Evolutionary conservation across 2,329 filamentous ascomycete species (phyloP), one percentile per base, ranked within the genome.

Genomic region (Bertia moriformis): DNA sequence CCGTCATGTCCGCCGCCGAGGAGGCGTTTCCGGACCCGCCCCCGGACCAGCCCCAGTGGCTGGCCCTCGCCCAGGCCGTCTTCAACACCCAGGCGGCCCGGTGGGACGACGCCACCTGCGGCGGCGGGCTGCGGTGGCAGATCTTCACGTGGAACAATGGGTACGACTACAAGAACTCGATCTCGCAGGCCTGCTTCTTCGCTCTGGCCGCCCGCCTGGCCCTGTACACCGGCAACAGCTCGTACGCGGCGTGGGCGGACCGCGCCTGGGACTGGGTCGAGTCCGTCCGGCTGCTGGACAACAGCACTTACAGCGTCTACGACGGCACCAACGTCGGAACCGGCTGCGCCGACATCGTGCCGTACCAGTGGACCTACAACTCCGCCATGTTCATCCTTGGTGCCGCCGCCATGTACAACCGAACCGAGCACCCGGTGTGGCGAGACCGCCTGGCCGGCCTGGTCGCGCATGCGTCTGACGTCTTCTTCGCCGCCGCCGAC

Each of bases 111-210:
- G 57, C 65, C 1, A 61, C 72, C 39, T 93, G 85, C 48, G 67
- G 65, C n/a, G 85, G 85, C 30, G 86, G 85, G 4, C 56, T 91
- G 38, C 72, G 82, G 44, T 89, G 83, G 83, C 86, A 93, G 59
- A 86, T 93, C 37, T 89, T 83, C 53, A 67, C 72, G 1, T 87
- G 83, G 64, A 91, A 93, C 52, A 75, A 71, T 30, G 87, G 86
- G 13, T 93, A 79, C 58, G 70, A 80, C 48, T 87, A 89, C 67
- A 91, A 78, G 50, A 78, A 78, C 43, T 67, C 72, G 2, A 75
- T 78, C 42, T 75, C 72, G 0, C 72, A 76, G 46, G 73, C 69
- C 1, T 72, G 69, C 43, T 76, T 77, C 56, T 77, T 77, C 51
- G 71, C 73, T 39, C 57, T 78, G 12, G 72, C 66, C 13, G 74